Base-by-base conservation (phyloP, 805 yeast genomes). In the Priceomyces medius region DNA sequence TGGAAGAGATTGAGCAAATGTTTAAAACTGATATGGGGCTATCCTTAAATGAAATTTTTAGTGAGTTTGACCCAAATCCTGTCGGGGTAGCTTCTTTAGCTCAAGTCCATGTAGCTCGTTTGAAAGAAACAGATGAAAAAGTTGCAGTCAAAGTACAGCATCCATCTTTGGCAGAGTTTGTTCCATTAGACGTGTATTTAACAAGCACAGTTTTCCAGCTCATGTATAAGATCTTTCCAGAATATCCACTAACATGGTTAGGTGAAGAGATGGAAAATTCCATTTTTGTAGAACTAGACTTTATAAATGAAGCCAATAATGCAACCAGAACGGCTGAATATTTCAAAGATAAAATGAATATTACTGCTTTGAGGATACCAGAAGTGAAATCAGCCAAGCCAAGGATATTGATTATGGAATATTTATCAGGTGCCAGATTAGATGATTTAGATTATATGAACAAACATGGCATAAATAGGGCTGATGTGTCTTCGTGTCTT, bases 121-220 rank as follows among this genome's bases (percentile, higher is more conserved):
- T 90, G 40, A 74, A 67, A 42, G 64, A 58, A 3, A 74, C 73
- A 1, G 87, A 85, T 2, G 75, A 81, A 45, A 78, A 73, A 53
- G 98, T 91, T 2, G 99, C 99, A 0, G 96, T 93, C 17, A 93
- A 93, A 56, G 77, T 91, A 31, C 99, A 93, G 61, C 98, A 90
- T 60, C 99, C 99, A 0, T 76, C 88, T 2, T 68, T 93, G 40
- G 76, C 80, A 35, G 86, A 85, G 52, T 93, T 86, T 65, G 95
- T 93, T 7, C 99, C 99, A 0, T 63, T 93, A 18, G 99, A 93
- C 64, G 81, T 93, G 2, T 68, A 77, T 53, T 63, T 93, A 58
- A 90, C 97, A 0, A 75, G 77, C 42, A 70, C 80, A 2, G 95
- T 90, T 3, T 91, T 91, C 56, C 68, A 71, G 20, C 63, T 85